Evolutionary conservation across 495 filamentous ascomycete species (phyloP), one percentile per base, ranked within the genome.

Genomic region (Aspergillus panamensis): DNA sequence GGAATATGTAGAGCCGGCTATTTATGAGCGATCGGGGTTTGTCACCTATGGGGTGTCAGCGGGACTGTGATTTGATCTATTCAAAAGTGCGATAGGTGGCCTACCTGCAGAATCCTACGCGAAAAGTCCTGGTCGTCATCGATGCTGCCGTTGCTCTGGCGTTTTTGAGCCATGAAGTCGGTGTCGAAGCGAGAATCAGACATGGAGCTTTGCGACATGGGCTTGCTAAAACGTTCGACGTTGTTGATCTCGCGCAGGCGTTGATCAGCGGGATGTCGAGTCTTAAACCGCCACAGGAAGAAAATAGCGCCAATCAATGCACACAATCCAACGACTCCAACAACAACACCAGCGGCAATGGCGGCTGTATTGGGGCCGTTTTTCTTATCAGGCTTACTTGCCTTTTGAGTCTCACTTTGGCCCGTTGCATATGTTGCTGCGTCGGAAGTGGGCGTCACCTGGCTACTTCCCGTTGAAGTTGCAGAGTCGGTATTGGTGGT

Each of bases 121-220:
- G 94, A 97, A 75, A 97, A 98, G 73, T 97, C 94, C 70, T 95
- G 85, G 74, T 96, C 94, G 69, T 98, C 95, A 63, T 92, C 93
- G 68, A 98, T 97, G 75, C 93, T 97, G 63, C 93, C 94, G 72
- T 93, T 90, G 73, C 94, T 97, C 77, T 93, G 85, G 70, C 94
- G 84, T 66, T 91, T 80, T 62, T 94, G 85, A 55, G 85, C 84
- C 86, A 96, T 89, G 55, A 79, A 82, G 49, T 87, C 84, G 20
- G 93, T 91, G 61, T 98, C 94, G 58, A 97, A 87, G 20, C 95
- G 84, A 44, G 88, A 87, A 71, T 97, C 92, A 9, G 80, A 79
- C 77, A 87, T 84, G 29, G 87, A 87, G 32, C 76, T 74, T 57
- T 79, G 79, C 55, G 80, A 76, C 54, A 65, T 62, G 21, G 80